Evolutionary conservation across 192 early-diverging fungal species (phyloP).

Genomic region (Dissophora globulifera): DNA sequence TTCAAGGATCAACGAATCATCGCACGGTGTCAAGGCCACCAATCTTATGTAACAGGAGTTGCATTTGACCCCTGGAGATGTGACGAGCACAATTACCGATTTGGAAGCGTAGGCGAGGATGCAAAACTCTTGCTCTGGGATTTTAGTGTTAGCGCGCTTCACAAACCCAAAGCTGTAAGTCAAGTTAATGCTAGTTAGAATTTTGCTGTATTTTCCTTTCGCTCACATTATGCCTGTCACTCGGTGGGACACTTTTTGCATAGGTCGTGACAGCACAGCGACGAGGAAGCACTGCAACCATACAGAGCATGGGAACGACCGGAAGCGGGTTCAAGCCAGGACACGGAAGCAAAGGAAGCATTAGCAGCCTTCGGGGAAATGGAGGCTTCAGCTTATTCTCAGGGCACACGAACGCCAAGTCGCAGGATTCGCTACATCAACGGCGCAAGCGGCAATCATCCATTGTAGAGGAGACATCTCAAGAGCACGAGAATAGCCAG

Average conservation of each 20-base stretch:
- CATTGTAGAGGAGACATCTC: constrained; percentile 17
- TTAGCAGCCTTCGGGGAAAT: constrained; percentile 28
- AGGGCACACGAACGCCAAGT: constrained; percentile 25
- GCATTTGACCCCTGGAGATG: constrained; percentile 87
- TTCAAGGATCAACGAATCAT: constrained; percentile 81
- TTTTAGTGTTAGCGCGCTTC: constrained; percentile 82
- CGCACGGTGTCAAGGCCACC: constrained; percentile 90
- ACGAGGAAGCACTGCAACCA: constrained; percentile 47
- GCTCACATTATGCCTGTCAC: too few species aligned
- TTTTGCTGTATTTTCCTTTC: too few species aligned
- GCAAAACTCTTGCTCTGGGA: constrained; percentile 92
- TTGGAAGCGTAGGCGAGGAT: constrained; percentile 93
- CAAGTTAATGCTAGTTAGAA: not conserved
- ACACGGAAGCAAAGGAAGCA: constrained; percentile 37
- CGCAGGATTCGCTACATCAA: too few species aligned
- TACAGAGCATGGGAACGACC: constrained; percentile 12
- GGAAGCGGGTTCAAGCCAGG: constrained; percentile 36
- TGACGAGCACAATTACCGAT: constrained; percentile 82
- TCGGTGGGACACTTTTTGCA: too few species aligned
- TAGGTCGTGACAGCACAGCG: constrained; percentile 37
- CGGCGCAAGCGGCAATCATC: too few species aligned
- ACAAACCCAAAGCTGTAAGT: constrained; percentile 76
- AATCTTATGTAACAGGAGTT: constrained; percentile 87
- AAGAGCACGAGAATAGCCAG: not conserved
- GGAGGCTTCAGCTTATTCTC: constrained; percentile 47